Base-by-base conservation (phyloP, 768 basidiomycete genomes). In the Amanita subjunquillea region DNA sequence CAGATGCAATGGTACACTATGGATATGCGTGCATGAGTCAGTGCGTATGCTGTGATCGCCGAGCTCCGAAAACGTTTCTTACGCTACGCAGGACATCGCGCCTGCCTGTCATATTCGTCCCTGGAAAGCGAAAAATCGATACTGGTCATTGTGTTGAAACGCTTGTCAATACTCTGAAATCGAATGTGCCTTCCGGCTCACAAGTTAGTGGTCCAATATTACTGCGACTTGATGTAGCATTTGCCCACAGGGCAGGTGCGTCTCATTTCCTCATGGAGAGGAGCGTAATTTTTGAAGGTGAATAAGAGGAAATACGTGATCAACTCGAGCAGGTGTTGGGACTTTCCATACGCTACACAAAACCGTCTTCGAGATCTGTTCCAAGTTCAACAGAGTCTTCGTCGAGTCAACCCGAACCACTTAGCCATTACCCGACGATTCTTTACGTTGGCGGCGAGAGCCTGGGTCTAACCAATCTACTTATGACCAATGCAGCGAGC, bases 11-110 rank as follows among this genome's bases (percentile, higher is more conserved):
- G 56, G 84, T 99, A 2, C 95, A 99, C 62, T 97, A 96, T 61
- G 95, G 95, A 2, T 89, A 96, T 70, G 93, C 95, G 0, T 99
- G 96, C 65, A 79, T 97, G 73, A 91, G 87, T 64, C 80, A 84
- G 92, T 95, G 59, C 57, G 91, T 46, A 15, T 73, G 32, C 9
- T 23, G 38, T 5, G 29, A 27, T 25, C 20, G 9, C 22, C 20
- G 32, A 10, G 4, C 52, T 25, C 27, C 40, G 41, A 58, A 43
- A 39, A 17, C 39, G 42, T 43, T 13, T 34, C 9, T 52, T 44
- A 41, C 45, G 34, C 32, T 43, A 37, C 10, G 6, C 53, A 96
- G 94, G 57, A 87, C 89, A 9, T 89, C 87, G 22, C 80, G 92
- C 13, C 67, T 97, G 0, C 92, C 94, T 0, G 87, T 93, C 2